Conservation (phyloP, 2,329 filamentous ascomycete species). For the Thermoascus crustaceus region DNA sequence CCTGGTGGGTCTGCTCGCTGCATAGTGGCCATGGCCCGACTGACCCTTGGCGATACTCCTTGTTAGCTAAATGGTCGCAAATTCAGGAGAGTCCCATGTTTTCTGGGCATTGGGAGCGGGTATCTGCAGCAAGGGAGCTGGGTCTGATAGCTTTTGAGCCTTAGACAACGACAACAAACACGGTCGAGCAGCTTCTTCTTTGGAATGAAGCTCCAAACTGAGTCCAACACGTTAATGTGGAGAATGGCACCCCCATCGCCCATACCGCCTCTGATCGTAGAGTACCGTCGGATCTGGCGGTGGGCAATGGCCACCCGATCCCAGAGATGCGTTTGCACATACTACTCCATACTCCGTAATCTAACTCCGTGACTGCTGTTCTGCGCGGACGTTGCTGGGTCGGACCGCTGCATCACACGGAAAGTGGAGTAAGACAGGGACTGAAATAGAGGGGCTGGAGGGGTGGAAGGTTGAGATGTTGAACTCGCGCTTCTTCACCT, state of each 20-base stretch:
- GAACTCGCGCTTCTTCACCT: neutral
- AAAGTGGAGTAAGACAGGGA: slow-evolving; percentile 21
- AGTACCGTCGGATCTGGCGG: slow-evolving; percentile 1
- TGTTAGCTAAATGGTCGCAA: too few species aligned
- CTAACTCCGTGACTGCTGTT: slow-evolving; percentile 11
- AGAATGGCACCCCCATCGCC: too few species aligned
- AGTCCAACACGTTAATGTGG: too few species aligned
- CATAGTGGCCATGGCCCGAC: neutral
- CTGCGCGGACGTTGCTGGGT: slow-evolving; percentile 26
- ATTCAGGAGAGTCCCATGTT: too few species aligned
- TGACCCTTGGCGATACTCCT: neutral
- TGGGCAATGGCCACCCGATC: slow-evolving; percentile 1
- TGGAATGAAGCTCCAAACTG: neutral
- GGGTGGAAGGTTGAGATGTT: slow-evolving; percentile 5
- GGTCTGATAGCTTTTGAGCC: too few species aligned
- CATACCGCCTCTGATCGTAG: slow-evolving; percentile 1
- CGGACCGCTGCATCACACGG: slow-evolving; percentile 30
- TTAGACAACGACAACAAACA: neutral
- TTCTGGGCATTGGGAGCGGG: neutral
- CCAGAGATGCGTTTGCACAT: slow-evolving; percentile 1
- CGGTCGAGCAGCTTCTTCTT: neutral
- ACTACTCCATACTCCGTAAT: too few species aligned
- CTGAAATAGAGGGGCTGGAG: slow-evolving; percentile 13
- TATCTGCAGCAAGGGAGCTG: slow-evolving; percentile 3
- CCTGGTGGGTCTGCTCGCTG: slow-evolving; percentile 1